These are phyloP conservation scores for Plasmodium adleri DNA, from an alignment of 169 alveolate genomes.

Conservation along the genomic window DNA sequence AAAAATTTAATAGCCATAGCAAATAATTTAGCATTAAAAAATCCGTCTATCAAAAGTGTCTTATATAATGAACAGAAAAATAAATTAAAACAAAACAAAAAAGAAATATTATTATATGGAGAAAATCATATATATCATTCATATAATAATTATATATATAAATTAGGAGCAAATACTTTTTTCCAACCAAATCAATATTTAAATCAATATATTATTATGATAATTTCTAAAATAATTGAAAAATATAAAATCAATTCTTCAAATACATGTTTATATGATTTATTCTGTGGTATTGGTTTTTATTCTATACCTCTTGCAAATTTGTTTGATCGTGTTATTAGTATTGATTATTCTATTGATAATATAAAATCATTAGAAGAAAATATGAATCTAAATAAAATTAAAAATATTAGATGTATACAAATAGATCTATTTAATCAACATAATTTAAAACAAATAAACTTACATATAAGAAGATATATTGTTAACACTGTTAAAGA, in stretches of 20 bases:
- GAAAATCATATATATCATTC: constrained; percentile 68
- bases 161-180: constrained; percentile 73
- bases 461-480: constrained; percentile 72
- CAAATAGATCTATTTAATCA: constrained; percentile 56
- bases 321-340: constrained; percentile 28
- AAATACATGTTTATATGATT: constrained; percentile 32
- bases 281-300: constrained; percentile 76
- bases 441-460: constrained; percentile 60
- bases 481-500: constrained; percentile 48
- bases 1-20: constrained; percentile 41
- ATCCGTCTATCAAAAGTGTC: constrained; percentile 56
- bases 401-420: constrained; percentile 40
- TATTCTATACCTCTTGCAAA: constrained; percentile 65
- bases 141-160: constrained; percentile 48
- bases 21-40: constrained; percentile 27
- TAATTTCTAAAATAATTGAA: constrained; percentile 61
- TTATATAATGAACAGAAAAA: constrained; percentile 69
- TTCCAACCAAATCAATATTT: constrained; percentile 71
- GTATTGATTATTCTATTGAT: constrained; percentile 73
- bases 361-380: constrained; percentile 75
- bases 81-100: constrained; percentile 69
- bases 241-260: constrained; percentile 47
- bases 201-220: constrained; percentile 59
- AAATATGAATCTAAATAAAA: constrained; percentile 62
- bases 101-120: constrained; percentile 57